Base-by-base conservation (phyloP, 2,329 filamentous ascomycete species). In the Aspergillus pseudoviridinutans region DNA sequence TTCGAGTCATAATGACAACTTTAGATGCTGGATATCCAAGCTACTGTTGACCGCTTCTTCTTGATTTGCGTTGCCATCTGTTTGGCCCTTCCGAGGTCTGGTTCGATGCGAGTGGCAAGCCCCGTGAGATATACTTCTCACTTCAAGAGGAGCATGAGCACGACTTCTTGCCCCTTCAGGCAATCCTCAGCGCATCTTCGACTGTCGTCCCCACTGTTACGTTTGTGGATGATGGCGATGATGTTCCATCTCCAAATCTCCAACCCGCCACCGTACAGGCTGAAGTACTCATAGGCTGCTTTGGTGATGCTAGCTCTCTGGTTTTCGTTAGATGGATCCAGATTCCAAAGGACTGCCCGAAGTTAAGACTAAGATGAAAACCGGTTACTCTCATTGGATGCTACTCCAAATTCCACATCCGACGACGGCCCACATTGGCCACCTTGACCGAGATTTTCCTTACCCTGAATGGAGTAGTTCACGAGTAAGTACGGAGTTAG, bases 141-240 rank as follows among this genome's bases (percentile, higher is more conserved):
- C 2, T 10, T 28, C 9, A 38, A 49, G 38, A 27, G 44, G 27
- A 56, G 52, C 58, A 62, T 50, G 61, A 56, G 52, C 58, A 62
- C 41, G 61, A 64, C 54, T 52, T 55, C 54, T 61, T 64, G 56
- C 61, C 61, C 51, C 41, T 62, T 64, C 58, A 56, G 49, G 61
- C 44, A n/a, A 54, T 58, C 53, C 53, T 54, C 58, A 58, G 50
- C 20, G 35, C 50, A 44, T 32, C 57, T 35, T 58, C 46, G 42
- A 53, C 32, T 44, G 4, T 57, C 12, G 42, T 28, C 47, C 6
- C 47, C 24, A 25, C 20, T 49, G 47, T 28, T 27, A 49, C 47
- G 47, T 10, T n/a, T n/a, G 47, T 49, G 47, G 14, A 49, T 27
- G 22, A 22, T 35, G 12, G 32, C 32, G 20, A 22, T 28, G 22